Conservation (phyloP, 225 moss, liverwort and hornwort species). For the Takakia lepidozioides region DNA sequence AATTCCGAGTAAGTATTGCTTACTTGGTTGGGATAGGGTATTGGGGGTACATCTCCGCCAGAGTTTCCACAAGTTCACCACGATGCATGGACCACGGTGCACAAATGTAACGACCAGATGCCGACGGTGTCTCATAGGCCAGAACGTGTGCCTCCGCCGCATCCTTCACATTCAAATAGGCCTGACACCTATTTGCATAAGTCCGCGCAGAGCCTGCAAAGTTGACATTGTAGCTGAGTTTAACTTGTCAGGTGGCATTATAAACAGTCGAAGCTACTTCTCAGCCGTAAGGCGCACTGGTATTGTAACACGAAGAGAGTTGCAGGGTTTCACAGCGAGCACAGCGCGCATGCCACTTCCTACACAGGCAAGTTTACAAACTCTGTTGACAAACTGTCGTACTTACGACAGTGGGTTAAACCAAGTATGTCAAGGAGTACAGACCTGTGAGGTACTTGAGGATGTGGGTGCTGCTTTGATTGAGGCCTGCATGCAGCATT, state of each 20-base stretch:
- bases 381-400: neutral
- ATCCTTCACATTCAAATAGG: conserved; percentile 39
- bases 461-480: conserved; percentile 39
- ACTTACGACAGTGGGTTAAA: no score
- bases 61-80: conserved; percentile 21
- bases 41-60: conserved; percentile 14
- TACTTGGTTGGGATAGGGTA: conserved; percentile 36
- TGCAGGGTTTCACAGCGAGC: no score
- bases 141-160: conserved; percentile 40
- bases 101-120: conserved; percentile 36
- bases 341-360: no score
- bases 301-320: no score
- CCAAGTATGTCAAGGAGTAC: no score
- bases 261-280: no score
- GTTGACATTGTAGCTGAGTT: no score
- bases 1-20: neutral
- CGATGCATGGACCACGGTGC: conserved; percentile 34
- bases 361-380: no score
- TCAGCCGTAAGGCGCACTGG: no score
- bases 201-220: conserved; percentile 24
- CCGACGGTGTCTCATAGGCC: conserved; percentile 22
- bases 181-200: conserved; percentile 29
- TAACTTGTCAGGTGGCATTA: no score
- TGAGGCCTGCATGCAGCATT: conserved; percentile 32
- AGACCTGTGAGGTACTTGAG: conserved; percentile 46